A percentile compares a stretch with the other conserved stretches of the same genome.
phyloP scores from a whole-genome alignment of 148 eudicot species.

The Vaccinium darrowii region DNA sequence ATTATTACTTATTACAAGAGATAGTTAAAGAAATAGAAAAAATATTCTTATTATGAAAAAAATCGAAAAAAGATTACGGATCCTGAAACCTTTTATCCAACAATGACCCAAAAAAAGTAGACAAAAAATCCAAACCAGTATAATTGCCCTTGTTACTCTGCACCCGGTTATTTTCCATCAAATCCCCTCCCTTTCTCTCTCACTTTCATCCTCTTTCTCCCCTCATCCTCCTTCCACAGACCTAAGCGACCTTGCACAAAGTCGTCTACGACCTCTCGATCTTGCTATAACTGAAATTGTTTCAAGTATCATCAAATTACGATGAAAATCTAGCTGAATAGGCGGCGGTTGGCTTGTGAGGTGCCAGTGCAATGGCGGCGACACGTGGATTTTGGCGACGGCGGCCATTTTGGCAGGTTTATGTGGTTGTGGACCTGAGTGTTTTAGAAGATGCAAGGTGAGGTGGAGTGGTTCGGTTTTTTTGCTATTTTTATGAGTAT shows the following conservation, averaged over 20 bases:
- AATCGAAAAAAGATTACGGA: neutral
- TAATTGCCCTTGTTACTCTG: neutral
- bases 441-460: neutral
- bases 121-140: constrained; percentile 23
- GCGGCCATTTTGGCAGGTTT: constrained; percentile 36
- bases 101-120: constrained; percentile 34
- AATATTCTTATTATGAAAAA: no score
- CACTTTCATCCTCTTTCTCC: constrained; percentile 3
- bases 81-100: constrained; percentile 39
- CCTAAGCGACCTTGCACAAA: constrained; percentile 53
- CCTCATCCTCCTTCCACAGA: constrained; percentile 30
- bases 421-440: neutral
- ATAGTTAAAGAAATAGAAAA: no score
- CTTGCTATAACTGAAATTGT: constrained; percentile 25
- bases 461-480: neutral
- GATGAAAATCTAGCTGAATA: constrained; percentile 38
- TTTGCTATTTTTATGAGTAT: constrained; percentile 5
- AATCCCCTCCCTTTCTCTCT: constrained; percentile 15
- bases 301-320: constrained; percentile 19
- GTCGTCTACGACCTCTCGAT: constrained; percentile 28
- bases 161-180: neutral
- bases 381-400: constrained; percentile 41
- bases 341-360: constrained; percentile 29
- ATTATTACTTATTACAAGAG: no score
- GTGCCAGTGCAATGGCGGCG: constrained; percentile 28